Evolutionary conservation across 225 moss, liverwort and hornwort genomes (phyloP), one percentile per base, ranked within the genome.

Genomic region (Thuidium tamariscinum): DNA sequence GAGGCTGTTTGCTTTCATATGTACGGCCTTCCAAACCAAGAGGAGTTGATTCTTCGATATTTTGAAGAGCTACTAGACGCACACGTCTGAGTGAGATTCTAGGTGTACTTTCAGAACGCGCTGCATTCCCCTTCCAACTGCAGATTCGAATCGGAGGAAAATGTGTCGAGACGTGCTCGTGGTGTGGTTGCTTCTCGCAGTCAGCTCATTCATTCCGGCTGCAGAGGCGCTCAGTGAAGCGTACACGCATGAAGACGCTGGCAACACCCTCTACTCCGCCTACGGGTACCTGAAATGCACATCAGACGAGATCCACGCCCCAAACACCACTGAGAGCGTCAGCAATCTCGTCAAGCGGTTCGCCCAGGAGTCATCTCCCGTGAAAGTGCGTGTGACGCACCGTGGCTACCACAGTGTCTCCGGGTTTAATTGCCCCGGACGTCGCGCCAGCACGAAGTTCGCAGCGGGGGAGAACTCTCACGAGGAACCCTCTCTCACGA

Each of bases 351-450:
- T 90, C 70, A 90, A 65, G 36, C 65, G 65, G 16, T 81, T 51
- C 26, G 65, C 81, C 36, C 54, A 82, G 20, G 64, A n/a, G 65
- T 11, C 65, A n/a, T 81, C 64, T 63, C 87, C 78, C 15, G 84
- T 93, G 79, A 92, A 89, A 85, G 63, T 90, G 60, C 90, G 91
- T 27, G 94, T 82, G 41, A 90, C 89, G 30, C 91, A 82, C 15
- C 83, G 81, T 10, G 89, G 90, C 17, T 80, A 55, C 74, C 92
- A 91, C 55, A 90, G 84, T 74, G 13, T 75, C 6, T 82, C 88
- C 7, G 89, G 89, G 10, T 86, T 92, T 32, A 64, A 8, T 83
- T 65, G 81, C 16, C 81, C 81, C 34, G 65, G 81, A 65, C 65
- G 81, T 81, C 64, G 91, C 19, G 74, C 82, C 51, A 86, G 73